Evolutionary conservation across 768 basidiomycete genomes (phyloP), one percentile per base, ranked within the genome.

Genomic region (Hypholoma fasciculare): DNA sequence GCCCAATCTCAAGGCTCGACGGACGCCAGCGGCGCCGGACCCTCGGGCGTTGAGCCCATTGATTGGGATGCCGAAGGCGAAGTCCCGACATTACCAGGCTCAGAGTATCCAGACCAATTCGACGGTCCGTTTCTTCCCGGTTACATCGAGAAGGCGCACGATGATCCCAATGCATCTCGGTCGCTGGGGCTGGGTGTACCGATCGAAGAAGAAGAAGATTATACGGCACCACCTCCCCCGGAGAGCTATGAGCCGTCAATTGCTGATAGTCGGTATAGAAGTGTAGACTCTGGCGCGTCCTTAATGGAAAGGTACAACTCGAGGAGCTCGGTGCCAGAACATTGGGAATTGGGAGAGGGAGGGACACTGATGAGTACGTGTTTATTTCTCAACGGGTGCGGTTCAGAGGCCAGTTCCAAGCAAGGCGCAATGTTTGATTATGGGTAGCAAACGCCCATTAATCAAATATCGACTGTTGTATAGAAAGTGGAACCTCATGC

Each of bases 111-210:
- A 39, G 66, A 69, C 37, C 58, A 61, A 27, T 65, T 57, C 23
- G 58, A 38, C 16, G 55, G 55, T 36, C 51, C 63, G 7, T 65
- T 56, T 30, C 56, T 69, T 23, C 68, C 68, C 11, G 55, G 62
- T 9, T 69, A 69, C 47, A 60, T 60, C 46, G 54, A 57, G 12
- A 63, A 57, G 17, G 62, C 56, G 4, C 50, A 61, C 16, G 66
- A 67, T 48, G 68, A 69, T 48, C 68, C 68, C 19, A 67, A 65
- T 58, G 66, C 68, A 16, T 59, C 58, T 30, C 61, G 49, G 19
- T 59, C 62, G 30, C 43, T 67, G 16, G 63, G 44, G 16, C 46
- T 61, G 49, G 59, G 61, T 12, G 64, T 63, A 3, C 56, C 36
- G 20, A 52, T 49, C 7, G 56, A 63, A 38, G 54, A 57, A 6